Conservation (phyloP, 345 rosid species). For the Moringa oleifera region DNA sequence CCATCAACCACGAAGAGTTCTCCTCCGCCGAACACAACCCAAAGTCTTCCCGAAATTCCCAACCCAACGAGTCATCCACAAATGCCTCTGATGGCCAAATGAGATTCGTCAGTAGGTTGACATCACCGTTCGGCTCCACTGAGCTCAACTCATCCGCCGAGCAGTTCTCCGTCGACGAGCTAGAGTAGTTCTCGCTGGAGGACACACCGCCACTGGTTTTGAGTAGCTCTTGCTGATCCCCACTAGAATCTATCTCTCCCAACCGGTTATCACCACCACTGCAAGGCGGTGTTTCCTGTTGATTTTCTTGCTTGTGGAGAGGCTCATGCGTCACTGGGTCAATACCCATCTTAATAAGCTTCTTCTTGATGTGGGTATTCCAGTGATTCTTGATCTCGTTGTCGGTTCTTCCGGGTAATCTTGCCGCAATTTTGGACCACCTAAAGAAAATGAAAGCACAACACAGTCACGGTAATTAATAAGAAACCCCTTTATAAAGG, state of each 20-base stretch:
- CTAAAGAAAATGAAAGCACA: conserved; percentile 20
- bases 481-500: too few species aligned
- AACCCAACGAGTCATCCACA: conserved; percentile 29
- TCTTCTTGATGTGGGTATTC: conserved; percentile 86
- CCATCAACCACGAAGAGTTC: conserved; percentile 41
- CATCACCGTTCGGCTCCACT: neutral
- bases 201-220: neutral
- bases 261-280: neutral
- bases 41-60: conserved; percentile 40
- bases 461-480: too few species aligned
- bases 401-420: conserved; percentile 78
- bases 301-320: conserved; percentile 14
- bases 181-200: conserved; percentile 18
- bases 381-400: conserved; percentile 81
- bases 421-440: conserved; percentile 85
- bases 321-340: conserved; percentile 68
- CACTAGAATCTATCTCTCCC: too few species aligned
- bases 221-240: conserved; percentile 6
- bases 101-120: conserved; percentile 20
- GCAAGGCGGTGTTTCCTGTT: conserved; percentile 4
- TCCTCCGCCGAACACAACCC: conserved; percentile 34
- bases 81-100: conserved; percentile 30
- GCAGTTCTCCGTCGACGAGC: conserved; percentile 10
- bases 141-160: too few species aligned
- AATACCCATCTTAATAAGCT: conserved; percentile 68